These are phyloP conservation scores for Penstemon barbatus DNA, from an alignment of 257 asterid species.

Conservation along the genomic window DNA sequence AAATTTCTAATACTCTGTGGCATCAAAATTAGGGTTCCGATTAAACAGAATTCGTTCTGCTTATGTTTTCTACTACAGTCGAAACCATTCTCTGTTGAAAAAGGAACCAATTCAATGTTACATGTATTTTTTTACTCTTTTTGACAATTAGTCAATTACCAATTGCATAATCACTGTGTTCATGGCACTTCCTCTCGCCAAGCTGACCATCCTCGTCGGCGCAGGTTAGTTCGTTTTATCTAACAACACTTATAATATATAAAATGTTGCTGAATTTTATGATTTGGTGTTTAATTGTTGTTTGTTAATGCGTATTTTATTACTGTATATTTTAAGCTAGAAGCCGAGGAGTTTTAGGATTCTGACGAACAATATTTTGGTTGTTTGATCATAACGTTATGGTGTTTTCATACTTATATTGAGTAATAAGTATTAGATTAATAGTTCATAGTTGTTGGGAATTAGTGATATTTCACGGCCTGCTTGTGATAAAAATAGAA, in stretches of 20 bases:
- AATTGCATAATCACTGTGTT: conserved; percentile 24
- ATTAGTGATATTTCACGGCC: not conserved
- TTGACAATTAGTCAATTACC: conserved; percentile 6
- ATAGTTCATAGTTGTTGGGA: conserved; percentile 1
- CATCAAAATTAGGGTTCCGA: conserved; percentile 30
- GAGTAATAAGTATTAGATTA: not conserved
- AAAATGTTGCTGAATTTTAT: not conserved
- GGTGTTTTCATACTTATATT: not conserved
- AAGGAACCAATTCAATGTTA: conserved; percentile 13
- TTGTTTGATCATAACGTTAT: not conserved
- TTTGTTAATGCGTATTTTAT: not conserved
- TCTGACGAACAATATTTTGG: conserved; percentile 5
- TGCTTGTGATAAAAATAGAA: not conserved
- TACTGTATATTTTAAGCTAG: not conserved
- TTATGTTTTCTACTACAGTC: too few relatives aligned
- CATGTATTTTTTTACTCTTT: conserved; percentile 20
- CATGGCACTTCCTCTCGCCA: conserved; percentile 89
- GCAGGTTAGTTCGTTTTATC: conserved; percentile 55
- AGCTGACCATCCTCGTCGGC: conserved; percentile 79
- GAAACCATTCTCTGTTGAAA: too few relatives aligned
- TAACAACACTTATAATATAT: conserved; percentile 12
- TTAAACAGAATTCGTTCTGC: not conserved
- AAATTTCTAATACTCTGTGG: conserved; percentile 4
- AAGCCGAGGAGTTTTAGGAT: conserved; percentile 10
- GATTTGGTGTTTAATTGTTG: not conserved